Evolutionary conservation across 139 green algal genomes (phyloP).

Genomic region (Chlorella sp.): DNA sequence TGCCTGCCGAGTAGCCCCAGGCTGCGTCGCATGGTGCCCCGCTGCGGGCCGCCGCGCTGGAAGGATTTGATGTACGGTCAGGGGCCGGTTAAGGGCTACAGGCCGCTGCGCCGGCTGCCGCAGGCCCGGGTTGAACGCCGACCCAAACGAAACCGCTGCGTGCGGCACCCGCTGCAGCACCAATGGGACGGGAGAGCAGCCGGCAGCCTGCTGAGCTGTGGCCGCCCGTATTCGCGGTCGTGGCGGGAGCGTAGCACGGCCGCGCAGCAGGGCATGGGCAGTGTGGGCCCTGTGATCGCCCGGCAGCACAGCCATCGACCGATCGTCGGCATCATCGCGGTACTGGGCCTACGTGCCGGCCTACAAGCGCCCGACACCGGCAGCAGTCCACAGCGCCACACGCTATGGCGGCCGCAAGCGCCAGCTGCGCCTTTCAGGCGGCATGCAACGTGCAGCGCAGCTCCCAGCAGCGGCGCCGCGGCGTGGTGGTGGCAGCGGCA

Average conservation of each 20-base stretch:
- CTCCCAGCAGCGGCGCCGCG: neutral
- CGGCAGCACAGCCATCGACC: neutral
- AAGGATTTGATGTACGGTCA: neutral
- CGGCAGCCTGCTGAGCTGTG: too few relatives aligned
- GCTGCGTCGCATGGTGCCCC: neutral
- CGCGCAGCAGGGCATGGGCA: too few relatives aligned
- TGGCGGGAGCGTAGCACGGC: too few relatives aligned
- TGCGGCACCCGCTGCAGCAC: too few relatives aligned
- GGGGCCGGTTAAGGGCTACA: neutral
- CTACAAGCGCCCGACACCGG: too few relatives aligned
- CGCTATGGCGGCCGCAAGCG: neutral
- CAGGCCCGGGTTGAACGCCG: too few relatives aligned
- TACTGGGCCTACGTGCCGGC: too few relatives aligned
- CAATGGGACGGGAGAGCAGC: too few relatives aligned
- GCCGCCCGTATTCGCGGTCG: too few relatives aligned
- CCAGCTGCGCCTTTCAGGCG: neutral
- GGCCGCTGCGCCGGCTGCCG: neutral
- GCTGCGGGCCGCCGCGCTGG: neutral
- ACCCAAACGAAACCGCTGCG: too few relatives aligned
- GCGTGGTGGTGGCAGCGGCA: neutral
- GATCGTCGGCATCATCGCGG: neutral
- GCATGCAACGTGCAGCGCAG: neutral
- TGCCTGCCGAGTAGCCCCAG: slow-evolving; percentile 9
- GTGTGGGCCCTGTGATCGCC: neutral
- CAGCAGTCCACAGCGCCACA: neutral